Conservation (phyloP, 179 eudicot genomes). For the Corrigiola litoralis region DNA sequence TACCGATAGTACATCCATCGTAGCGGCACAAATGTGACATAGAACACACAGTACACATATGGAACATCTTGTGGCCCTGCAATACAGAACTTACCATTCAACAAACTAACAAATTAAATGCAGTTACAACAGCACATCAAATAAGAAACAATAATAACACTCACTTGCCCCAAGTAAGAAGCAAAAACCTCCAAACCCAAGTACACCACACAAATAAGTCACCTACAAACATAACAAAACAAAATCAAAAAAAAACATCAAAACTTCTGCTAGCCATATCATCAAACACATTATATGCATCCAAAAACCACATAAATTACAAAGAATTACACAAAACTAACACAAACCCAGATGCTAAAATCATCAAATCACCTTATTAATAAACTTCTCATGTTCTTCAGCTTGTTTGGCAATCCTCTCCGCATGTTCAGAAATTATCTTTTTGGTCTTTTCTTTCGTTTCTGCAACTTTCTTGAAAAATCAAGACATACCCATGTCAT, state of each 20-base stretch:
- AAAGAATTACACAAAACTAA: conserved; percentile 9
- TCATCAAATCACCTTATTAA: conserved; percentile 72
- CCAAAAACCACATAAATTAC: background rate
- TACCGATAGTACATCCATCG: conserved; percentile 94
- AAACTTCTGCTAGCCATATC: conserved; percentile 10
- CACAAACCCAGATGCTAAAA: conserved; percentile 15
- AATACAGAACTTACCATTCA: conserved; percentile 13
- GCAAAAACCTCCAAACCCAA: conserved; percentile 96
- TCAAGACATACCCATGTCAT: conserved; percentile 18
- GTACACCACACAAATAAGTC: conserved; percentile 78
- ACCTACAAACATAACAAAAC: conserved; percentile 38
- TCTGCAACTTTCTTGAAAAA: conserved; percentile 66
- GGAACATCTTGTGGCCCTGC: conserved; percentile 97
- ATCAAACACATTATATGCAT: conserved; percentile 22
- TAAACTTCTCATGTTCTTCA: conserved; percentile 81
- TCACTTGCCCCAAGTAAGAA: conserved; percentile 93
- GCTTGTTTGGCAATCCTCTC: conserved; percentile 80
- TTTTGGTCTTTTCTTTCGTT: conserved; percentile 74
- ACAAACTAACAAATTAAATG: background rate
- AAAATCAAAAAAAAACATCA: background rate
- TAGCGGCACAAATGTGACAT: conserved; percentile 81
- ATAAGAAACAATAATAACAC: conserved; percentile 21
- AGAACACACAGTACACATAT: conserved; percentile 76
- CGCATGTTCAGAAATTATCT: conserved; percentile 86
- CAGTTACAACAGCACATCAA: background rate